phyloP scores from a whole-genome alignment of 2,329 filamentous ascomycete species.

The Scopulariopsis brevicaulis region DNA sequence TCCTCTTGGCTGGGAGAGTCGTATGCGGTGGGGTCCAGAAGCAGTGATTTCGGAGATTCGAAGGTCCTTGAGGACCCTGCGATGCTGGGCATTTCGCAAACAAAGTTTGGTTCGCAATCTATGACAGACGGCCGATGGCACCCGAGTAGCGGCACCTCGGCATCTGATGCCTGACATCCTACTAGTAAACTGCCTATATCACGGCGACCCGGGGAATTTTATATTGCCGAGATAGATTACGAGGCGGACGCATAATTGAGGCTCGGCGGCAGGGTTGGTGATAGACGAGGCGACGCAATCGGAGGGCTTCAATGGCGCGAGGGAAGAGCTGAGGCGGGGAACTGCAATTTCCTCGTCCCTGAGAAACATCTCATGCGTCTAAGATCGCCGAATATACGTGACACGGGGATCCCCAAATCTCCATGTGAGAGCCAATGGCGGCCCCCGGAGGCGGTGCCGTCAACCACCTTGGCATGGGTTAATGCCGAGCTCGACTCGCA shows the following conservation, averaged over 20 bases:
- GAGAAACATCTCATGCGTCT: neutral
- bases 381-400: neutral
- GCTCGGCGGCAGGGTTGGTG: neutral
- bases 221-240: neutral
- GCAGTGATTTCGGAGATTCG: neutral
- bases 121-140: neutral
- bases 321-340: neutral
- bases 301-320: neutral
- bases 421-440: neutral
- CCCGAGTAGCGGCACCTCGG: neutral
- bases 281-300: neutral
- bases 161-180: neutral
- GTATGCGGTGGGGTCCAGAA: neutral
- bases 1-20: neutral
- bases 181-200: neutral
- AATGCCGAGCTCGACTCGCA: neutral
- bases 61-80: neutral
- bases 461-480: neutral
- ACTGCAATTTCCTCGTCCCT: neutral
- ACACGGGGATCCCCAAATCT: neutral
- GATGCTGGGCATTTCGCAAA: neutral
- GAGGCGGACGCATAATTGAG: neutral
- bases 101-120: neutral
- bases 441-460: neutral
- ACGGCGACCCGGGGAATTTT: neutral